Conservation (phyloP, 2,329 filamentous ascomycete species). For the Aureobasidium sp. region DNA sequence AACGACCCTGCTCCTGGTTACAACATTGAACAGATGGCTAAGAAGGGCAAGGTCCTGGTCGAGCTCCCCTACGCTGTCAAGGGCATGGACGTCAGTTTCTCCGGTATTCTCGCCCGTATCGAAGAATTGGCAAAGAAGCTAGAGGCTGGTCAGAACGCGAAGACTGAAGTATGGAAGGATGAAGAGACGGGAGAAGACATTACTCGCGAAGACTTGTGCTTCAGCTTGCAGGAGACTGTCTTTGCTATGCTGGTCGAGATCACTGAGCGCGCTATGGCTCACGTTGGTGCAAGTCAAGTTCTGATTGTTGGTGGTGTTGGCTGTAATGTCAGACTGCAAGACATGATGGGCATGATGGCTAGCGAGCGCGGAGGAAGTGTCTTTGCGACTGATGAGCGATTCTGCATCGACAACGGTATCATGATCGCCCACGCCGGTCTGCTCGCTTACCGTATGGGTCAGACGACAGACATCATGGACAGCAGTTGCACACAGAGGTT, state of each 20-base stretch:
- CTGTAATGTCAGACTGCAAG: slow-evolving; percentile 86
- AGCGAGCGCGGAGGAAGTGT: slow-evolving; percentile 79
- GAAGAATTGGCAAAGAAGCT: slow-evolving; percentile 71
- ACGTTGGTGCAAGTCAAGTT: slow-evolving; percentile 84
- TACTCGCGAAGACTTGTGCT: slow-evolving; percentile 80
- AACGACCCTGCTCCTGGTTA: slow-evolving; percentile 97
- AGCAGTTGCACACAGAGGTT: slow-evolving; percentile 58
- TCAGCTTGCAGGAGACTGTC: slow-evolving; percentile 89
- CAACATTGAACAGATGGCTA: slow-evolving; percentile 93
- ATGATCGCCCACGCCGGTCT: slow-evolving; percentile 98
- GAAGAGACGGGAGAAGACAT: slow-evolving; percentile 49
- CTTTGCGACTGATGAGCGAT: slow-evolving; percentile 91
- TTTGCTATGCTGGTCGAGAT: slow-evolving; percentile 98
- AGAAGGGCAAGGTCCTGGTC: slow-evolving; percentile 61
- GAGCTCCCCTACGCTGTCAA: slow-evolving; percentile 95
- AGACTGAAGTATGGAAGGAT: slow-evolving; percentile 25
- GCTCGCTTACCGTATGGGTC: slow-evolving; percentile 74
- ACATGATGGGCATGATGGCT: slow-evolving; percentile 99
- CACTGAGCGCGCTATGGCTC: slow-evolving; percentile 96
- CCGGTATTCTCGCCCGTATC: slow-evolving; percentile 76
- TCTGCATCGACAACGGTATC: slow-evolving; percentile 98
- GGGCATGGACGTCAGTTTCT: slow-evolving; percentile 97
- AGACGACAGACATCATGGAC: slow-evolving; percentile 66
- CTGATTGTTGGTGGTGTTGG: slow-evolving; percentile 93
- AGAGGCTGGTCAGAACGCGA: slow-evolving; percentile 26